Conservation (phyloP, 192 early-diverging fungal genomes). For the Spizellomyces punctatus region DNA sequence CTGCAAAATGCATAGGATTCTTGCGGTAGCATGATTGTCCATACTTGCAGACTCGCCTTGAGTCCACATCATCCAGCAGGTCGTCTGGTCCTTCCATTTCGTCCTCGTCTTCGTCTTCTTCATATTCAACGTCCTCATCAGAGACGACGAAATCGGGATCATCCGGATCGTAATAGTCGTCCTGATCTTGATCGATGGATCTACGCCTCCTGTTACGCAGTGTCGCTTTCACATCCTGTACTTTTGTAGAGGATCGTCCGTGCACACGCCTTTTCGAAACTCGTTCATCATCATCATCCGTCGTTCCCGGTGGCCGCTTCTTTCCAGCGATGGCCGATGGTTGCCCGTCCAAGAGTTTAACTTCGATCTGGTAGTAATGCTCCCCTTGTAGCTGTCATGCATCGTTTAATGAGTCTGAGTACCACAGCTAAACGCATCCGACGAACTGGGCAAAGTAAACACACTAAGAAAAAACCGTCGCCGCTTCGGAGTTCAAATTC, state of each 20-base stretch:
- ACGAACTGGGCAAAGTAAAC: background rate
- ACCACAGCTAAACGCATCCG: background rate
- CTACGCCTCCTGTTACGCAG: background rate
- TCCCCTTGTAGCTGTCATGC: background rate
- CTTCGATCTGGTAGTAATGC: background rate
- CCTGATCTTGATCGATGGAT: slow-evolving; percentile 9
- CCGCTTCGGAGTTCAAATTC: background rate
- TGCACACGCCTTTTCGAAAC: background rate
- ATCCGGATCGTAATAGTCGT: slow-evolving; percentile 16
- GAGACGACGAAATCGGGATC: slow-evolving; percentile 2
- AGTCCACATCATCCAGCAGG: background rate
- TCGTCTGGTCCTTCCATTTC: background rate
- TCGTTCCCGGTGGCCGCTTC: background rate
- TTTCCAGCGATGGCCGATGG: background rate
- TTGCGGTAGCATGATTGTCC: slow-evolving; percentile 36
- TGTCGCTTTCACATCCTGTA: background rate
- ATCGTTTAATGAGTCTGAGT: background rate
- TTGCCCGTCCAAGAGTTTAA: slow-evolving; percentile 1
- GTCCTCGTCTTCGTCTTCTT: background rate
- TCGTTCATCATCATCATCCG: background rate
- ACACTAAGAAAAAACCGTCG: background rate
- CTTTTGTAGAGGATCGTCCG: background rate
- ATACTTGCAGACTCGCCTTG: slow-evolving; percentile 28
- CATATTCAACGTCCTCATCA: slow-evolving; percentile 8
- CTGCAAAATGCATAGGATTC: slow-evolving; percentile 36